Evolutionary conservation across 2,329 filamentous ascomycete genomes (phyloP), one percentile per base, ranked within the genome.

Genomic region (Sarocladium kiliense): DNA sequence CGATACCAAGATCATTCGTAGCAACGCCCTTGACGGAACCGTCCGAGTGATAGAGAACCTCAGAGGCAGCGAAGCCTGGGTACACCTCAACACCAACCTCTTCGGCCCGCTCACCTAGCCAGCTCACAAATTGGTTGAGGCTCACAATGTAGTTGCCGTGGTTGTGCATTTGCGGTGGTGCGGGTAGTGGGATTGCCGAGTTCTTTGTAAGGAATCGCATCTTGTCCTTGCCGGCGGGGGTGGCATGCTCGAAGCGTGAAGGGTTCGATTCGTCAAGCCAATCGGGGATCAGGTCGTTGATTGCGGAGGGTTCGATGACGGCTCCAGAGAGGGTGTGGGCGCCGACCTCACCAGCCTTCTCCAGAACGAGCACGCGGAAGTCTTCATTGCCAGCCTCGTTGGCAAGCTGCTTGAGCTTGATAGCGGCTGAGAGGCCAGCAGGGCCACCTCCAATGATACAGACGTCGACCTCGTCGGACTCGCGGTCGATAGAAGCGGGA

Each of bases 61-160:
- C 94, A 25, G 91, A 91, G 3, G 92, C 94, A 14, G 94, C 92
- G 65, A 99, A 99, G 2, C 94, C 94, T 3, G 94, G 89, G 65
- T 97, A 99, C 12, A 99, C 84, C 73, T 99, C 94, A 26, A 99
- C 94, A 30, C 94, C 94, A 27, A 95, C 68, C 73, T 97, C 94
- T 73, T 99, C 94, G n/a, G 94, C 94, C 49, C 93, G 84, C 69
- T 97, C 94, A 50, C 90, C 92, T 2, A 99, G 79, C 94, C 94
- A 99, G 73, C 93, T 95, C 56, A 89, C 88, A 66, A 99, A 87
- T 71, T 97, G 90, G 71, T 95, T 97, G 65, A 99, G 75, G 66
- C 90, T 96, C 66, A 99, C 85, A 62, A 99, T 99, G 71, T 95
- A 97, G 74, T 99, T 99, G 62, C 94, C 94, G 65, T 96, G 84